Percentiles rank a stretch among this genome's conserved stretches.
Conservation (phyloP, 139 green algal genomes). For the Chlorella vulgaris region DNA sequence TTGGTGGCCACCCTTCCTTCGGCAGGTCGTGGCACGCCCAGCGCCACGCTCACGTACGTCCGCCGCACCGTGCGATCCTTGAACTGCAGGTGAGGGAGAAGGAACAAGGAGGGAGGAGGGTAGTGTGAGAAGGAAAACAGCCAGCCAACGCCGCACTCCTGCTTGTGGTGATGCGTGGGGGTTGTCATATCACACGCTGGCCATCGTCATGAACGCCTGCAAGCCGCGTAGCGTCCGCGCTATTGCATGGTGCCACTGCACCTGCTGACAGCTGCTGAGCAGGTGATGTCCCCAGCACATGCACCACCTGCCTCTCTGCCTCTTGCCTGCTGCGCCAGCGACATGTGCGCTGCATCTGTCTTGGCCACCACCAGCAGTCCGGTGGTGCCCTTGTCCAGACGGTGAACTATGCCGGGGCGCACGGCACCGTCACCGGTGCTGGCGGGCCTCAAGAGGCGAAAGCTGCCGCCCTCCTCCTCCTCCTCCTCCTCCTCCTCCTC, state of each 20-base stretch:
- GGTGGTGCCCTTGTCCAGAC: constrained; percentile 93
- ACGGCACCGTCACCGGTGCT: constrained; percentile 44
- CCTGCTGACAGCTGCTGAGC: too few relatives aligned
- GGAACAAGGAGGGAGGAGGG: neutral
- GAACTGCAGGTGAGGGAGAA: constrained; percentile 72
- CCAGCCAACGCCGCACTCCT: too few relatives aligned
- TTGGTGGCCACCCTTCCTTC: constrained; percentile 73
- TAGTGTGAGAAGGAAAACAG: neutral
- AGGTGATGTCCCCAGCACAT: neutral
- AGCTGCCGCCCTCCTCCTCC: constrained; percentile 26
- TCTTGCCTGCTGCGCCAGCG: constrained; percentile 27
- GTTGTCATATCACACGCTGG: too few relatives aligned
- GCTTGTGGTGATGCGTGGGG: too few relatives aligned
- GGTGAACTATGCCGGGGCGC: constrained; percentile 97
- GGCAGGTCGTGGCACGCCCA: constrained; percentile 50
- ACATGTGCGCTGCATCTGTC: constrained; percentile 37
- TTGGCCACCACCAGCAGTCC: constrained; percentile 96
- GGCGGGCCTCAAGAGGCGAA: neutral
- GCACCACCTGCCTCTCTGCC: neutral
- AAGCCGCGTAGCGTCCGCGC: too few relatives aligned
- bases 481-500: constrained; percentile 1
- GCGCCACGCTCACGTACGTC: constrained; percentile 69
- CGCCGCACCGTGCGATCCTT: constrained; percentile 78
- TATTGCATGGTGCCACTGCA: too few relatives aligned
- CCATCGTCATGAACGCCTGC: too few relatives aligned